These are phyloP conservation scores for Trichoderma sp. DNA, from an alignment of 2,329 filamentous ascomycete species.

Conservation along the genomic window DNA sequence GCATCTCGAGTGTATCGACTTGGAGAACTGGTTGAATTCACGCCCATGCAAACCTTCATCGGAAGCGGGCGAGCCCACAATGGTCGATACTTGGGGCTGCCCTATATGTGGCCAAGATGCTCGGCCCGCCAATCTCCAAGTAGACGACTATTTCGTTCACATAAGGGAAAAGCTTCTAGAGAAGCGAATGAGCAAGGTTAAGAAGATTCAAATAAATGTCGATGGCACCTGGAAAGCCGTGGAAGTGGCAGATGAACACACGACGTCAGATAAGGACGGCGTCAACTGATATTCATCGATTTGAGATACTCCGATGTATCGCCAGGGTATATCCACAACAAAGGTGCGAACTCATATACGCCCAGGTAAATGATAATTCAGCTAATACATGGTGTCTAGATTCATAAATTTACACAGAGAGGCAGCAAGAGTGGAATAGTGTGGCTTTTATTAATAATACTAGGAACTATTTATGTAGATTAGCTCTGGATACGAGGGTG, in stretches of 20 bases:
- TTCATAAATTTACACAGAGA: neutral
- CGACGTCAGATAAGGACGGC: constrained; percentile 10
- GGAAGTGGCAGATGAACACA: constrained; percentile 36
- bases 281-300: no score
- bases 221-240: constrained; percentile 41
- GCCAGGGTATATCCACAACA: neutral
- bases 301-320: neutral
- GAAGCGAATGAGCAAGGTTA: constrained; percentile 31
- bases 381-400: neutral
- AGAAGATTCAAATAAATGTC: constrained; percentile 34
- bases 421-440: neutral
- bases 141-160: constrained; percentile 72
- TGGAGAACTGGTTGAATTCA: constrained; percentile 75
- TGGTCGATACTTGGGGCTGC: constrained; percentile 78
- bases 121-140: constrained; percentile 67
- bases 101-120: constrained; percentile 80
- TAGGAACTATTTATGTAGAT: neutral
- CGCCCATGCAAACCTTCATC: constrained; percentile 51
- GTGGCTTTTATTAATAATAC: neutral
- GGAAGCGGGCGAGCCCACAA: constrained; percentile 49
- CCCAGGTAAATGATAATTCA: neutral
- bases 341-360: neutral
- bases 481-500: neutral
- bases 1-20: constrained; percentile 88
- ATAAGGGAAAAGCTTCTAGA: constrained; percentile 57